Percentiles rank a stretch among this genome's conserved stretches.
These are phyloP conservation scores for Neoboletus magnificus DNA, from an alignment of 768 basidiomycete species.

Conservation along the genomic window DNA sequence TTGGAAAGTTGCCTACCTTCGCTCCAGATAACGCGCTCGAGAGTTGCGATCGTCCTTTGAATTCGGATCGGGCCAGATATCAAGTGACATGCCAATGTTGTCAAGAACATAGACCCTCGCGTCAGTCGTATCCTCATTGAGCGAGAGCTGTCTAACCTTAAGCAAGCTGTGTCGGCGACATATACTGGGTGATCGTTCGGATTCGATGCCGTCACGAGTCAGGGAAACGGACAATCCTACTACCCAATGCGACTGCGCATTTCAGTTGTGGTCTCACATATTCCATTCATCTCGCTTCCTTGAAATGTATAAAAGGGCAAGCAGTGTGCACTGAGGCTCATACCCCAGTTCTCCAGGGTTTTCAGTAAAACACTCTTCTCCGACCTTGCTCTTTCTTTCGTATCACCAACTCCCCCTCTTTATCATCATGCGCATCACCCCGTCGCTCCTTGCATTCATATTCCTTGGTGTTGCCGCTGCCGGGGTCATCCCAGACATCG, in stretches of 20 bases:
- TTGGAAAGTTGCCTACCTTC: background rate
- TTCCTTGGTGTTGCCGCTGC: constrained; percentile 4
- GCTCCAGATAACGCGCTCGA: background rate
- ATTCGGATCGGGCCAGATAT: background rate
- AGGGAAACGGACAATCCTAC: background rate
- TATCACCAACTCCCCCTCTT: background rate
- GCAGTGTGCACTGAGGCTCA: background rate
- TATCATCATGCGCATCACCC: constrained; percentile 2
- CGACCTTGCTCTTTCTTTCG: background rate
- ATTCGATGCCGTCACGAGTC: background rate
- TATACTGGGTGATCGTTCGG: background rate
- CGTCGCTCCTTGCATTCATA: background rate
- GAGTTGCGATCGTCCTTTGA: background rate
- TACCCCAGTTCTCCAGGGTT: background rate
- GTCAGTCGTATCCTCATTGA: background rate
- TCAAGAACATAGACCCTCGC: background rate
- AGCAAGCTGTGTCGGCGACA: background rate
- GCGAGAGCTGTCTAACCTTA: too few relatives aligned
- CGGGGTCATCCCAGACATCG: background rate
- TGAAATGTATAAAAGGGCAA: background rate
- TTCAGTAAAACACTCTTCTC: background rate
- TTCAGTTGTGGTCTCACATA: background rate
- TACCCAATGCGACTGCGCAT: background rate
- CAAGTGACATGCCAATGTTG: too few relatives aligned
- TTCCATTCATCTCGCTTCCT: background rate